Base-by-base conservation (phyloP, 2,329 filamentous ascomycete genomes). In the Hirsutella rhossiliensis region DNA sequence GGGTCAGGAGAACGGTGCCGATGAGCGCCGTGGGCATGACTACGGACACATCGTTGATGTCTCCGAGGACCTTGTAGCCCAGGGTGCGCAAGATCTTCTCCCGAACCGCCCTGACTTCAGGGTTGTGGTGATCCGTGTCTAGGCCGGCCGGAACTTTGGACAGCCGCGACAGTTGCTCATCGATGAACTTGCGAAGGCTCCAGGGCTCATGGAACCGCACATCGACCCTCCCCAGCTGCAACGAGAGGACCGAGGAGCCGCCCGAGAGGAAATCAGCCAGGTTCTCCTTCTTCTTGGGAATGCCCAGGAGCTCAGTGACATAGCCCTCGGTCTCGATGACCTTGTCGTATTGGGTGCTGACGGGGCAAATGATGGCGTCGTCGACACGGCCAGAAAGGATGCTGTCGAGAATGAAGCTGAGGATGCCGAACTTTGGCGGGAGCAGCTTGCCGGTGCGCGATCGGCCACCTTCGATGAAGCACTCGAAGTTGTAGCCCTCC, bases 271-370 rank as follows among this genome's bases (percentile, higher is more conserved):
- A 94, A 55, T 94, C 87, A 30, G 81, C 77, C 32, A 98, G 67
- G 49, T 95, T 96, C 59, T 98, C 92, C 59, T 95, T 94, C 56
- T 87, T 87, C 64, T 98, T 98, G 0, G 92, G 92, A 48, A 94
- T 82, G 3, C 92, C 92, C 1, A 98, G 74, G 2, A 98, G 75
- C 62, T 98, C 92, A 30, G 82, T 92, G 38, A 97, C 90, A 57
- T 98, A 98, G 5, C 88, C 92, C 62, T 95, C 88, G 1, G 94
- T 95, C 62, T 98, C 92, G 47, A 98, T 94, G 45, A 98, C 92
- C 59, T 97, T 98, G 70, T 98, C 92, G 59, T 98, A 98, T 60
- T 98, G 92, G 1, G 89, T 96, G 61, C 86, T 94, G 39, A 98
- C 92, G 0, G 92, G 92, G 54, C 90, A 95, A 43, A 98, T 87